Percentiles rank a stretch among this genome's conserved stretches.
phyloP scores from a whole-genome alignment of 2,329 filamentous ascomycete genomes.

The Colletotrichum endophyticum region DNA sequence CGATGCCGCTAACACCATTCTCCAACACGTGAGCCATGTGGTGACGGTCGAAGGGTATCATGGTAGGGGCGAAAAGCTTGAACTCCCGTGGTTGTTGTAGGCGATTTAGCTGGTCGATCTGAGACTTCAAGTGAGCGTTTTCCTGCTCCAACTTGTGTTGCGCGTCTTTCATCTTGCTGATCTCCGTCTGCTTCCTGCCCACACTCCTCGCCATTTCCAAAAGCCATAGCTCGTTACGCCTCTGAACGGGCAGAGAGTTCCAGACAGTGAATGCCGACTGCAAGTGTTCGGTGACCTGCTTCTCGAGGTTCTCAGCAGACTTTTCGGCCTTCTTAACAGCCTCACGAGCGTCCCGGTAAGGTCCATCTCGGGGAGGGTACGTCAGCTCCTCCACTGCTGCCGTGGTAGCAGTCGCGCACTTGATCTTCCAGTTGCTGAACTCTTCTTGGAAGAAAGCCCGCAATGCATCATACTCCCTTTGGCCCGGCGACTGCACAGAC shows the following conservation, averaged over 20 bases:
- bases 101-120: conserved; percentile 64
- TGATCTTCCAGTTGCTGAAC: conserved; percentile 68
- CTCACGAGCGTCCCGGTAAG: conserved; percentile 48
- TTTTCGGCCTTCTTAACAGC: conserved; percentile 53
- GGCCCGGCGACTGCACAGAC: conserved; percentile 77
- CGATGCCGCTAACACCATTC: conserved; percentile 41
- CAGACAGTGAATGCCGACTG: conserved; percentile 80
- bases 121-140: conserved; percentile 58
- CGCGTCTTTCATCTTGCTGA: conserved; percentile 54
- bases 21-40: conserved; percentile 53
- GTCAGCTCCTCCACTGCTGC: conserved; percentile 54
- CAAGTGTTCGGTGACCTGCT: conserved; percentile 75
- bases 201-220: conserved; percentile 66
- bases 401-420: conserved; percentile 55
- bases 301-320: conserved; percentile 65
- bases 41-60: conserved; percentile 55
- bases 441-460: conserved; percentile 69
- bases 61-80: conserved; percentile 55
- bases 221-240: conserved; percentile 64
- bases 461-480: conserved; percentile 76
- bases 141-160: conserved; percentile 61
- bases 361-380: conserved; percentile 48
- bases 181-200: conserved; percentile 60
- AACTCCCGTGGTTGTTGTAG: conserved; percentile 66
- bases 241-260: conserved; percentile 64